Base-by-base conservation (phyloP, 306 rosid genomes). In the Vigna trinervia region DNA sequence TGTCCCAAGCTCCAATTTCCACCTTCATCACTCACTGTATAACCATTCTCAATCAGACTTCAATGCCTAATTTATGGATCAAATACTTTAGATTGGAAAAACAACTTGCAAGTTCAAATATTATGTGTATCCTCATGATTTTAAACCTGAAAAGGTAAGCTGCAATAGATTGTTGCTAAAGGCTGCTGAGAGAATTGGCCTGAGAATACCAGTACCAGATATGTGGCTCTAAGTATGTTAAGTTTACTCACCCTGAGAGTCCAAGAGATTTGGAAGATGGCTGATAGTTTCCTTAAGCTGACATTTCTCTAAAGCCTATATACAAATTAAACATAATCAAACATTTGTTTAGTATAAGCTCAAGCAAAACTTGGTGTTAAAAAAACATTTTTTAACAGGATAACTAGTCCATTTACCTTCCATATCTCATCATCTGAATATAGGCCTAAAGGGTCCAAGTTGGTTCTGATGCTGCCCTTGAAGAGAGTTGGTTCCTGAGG, bases 401-500 rank as follows among this genome's bases (percentile, higher is more conserved):
- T 28, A 71, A 38, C 5, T 30, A 52, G 57, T 41, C 77, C 8
- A 69, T 61, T 84, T 28, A 93, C 97, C 96, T 73, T 75, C 97
- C 97, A 91, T 82, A 93, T 86, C 46, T 91, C 86, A 58, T 91
- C 91, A 61, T 91, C 97, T 0, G 96, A 75, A 81, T 87, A 46
- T 30, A 8, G 28, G 87, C 66, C 92, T 23, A 91, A 77, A 56
- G 97, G 96, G 23, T 93, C 98, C 85, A 91, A 75, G 82, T 93
- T 93, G 51, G 89, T 87, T 65, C 93, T 77, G 61, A 89, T 81
- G 80, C 92, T 93, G 2, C 95, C 97, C 58, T 80, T 80, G 88
- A 93, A 93, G 71, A 91, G 96, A 28, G 97, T 91, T 75, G 97
- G 93, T 54, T 91, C 96, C 78, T 93, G 97, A 39, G 98, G 97